These are phyloP conservation scores for Scytalidium sp. DNA, from an alignment of 2,329 filamentous ascomycete genomes.

Conservation along the genomic window DNA sequence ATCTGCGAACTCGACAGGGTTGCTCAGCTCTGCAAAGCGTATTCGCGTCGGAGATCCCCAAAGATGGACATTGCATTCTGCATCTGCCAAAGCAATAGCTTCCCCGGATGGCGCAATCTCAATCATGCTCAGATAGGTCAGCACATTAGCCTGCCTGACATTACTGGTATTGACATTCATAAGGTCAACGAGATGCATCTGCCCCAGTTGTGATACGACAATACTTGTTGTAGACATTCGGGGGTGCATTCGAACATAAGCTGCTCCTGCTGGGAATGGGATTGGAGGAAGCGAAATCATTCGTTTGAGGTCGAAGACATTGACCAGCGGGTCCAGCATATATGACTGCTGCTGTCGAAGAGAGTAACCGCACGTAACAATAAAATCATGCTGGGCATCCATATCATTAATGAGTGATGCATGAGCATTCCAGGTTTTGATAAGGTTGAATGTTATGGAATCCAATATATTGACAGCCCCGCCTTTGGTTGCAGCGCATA, in stretches of 20 bases:
- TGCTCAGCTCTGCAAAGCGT: constrained; percentile 68
- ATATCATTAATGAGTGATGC: constrained; percentile 89
- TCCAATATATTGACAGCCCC: constrained; percentile 87
- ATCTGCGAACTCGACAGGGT: constrained; percentile 65
- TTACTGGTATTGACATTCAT: constrained; percentile 71
- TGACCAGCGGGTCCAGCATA: constrained; percentile 88
- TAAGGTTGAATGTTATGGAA: constrained; percentile 69
- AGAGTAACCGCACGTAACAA: constrained; percentile 93
- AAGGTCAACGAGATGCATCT: constrained; percentile 93
- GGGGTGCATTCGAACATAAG: constrained; percentile 95
- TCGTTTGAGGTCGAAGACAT: constrained; percentile 93
- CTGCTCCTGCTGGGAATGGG: constrained; percentile 86
- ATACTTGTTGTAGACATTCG: constrained; percentile 94
- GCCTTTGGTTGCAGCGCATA: constrained; percentile 83
- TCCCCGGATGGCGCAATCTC: constrained; percentile 71
- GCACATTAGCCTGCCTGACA: constrained; percentile 60
- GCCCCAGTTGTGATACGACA: constrained; percentile 85
- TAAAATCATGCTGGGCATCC: constrained; percentile 92
- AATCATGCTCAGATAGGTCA: constrained; percentile 58
- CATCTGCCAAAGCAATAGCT: constrained; percentile 64
- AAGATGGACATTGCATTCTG: constrained; percentile 62
- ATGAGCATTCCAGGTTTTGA: constrained; percentile 90
- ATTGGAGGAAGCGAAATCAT: constrained; percentile 85
- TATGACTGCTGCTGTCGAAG: constrained; percentile 74
- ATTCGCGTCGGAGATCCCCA: constrained; percentile 70